Conservation (phyloP, 805 yeast genomes). For the Vanderwaltozyma polyspora region DNA sequence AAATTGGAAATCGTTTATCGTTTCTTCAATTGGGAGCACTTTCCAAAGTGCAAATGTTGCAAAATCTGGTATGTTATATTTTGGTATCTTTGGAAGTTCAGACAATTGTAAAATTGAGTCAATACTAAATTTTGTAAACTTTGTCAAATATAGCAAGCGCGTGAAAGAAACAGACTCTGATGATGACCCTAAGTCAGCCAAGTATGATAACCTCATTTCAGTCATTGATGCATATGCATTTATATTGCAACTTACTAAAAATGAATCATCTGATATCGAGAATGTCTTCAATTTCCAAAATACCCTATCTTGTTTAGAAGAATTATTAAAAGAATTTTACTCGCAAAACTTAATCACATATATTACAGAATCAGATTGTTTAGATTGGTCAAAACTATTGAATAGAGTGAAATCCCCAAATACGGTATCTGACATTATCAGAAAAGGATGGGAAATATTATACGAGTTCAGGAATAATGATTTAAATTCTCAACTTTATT, state of each 20-base stretch:
- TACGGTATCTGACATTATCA: slow-evolving; percentile 8
- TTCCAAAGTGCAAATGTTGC: slow-evolving; percentile 34
- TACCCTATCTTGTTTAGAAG: slow-evolving; percentile 4
- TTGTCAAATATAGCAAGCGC: slow-evolving; percentile 31
- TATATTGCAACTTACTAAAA: slow-evolving; percentile 8
- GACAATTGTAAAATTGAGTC: slow-evolving; percentile 18
- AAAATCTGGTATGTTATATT: slow-evolving; percentile 29
- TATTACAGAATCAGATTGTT: slow-evolving; percentile 9
- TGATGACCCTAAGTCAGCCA: slow-evolving; percentile 23
- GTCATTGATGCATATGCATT: slow-evolving; percentile 19
- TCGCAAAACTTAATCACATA: background rate
- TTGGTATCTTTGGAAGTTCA: slow-evolving; percentile 5
- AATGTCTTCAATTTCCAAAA: slow-evolving; percentile 11
- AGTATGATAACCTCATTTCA: slow-evolving; percentile 30
- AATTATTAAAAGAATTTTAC: slow-evolving; percentile 11
- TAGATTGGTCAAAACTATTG: slow-evolving; percentile 14
- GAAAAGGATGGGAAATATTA: slow-evolving; percentile 18
- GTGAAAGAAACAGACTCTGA: slow-evolving; percentile 29
- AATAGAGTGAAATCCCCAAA: slow-evolving; percentile 13
- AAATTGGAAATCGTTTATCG: slow-evolving; percentile 20
- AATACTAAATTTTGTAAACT: slow-evolving; percentile 30
- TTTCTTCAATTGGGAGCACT: slow-evolving; percentile 31
- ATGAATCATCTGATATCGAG: slow-evolving; percentile 6
- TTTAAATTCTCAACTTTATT: slow-evolving; percentile 9
- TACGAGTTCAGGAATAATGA: slow-evolving; percentile 10